Percentiles rank a stretch among this genome's conserved stretches.
Evolutionary conservation across 2,329 filamentous ascomycete species (phyloP).

Genomic region (Pseudogymnoascus sp.): DNA sequence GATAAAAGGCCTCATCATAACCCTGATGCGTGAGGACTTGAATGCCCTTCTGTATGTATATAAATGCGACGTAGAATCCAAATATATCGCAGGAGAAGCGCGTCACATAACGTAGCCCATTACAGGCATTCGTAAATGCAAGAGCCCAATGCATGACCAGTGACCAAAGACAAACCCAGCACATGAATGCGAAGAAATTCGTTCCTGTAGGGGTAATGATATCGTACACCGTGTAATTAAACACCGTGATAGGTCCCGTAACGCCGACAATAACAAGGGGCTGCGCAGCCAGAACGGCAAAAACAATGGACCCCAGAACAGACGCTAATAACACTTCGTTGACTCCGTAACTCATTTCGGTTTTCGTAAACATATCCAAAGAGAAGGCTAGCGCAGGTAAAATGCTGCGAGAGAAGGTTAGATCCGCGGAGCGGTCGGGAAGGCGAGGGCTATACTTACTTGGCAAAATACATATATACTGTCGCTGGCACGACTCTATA

Average conservation of each 20-base stretch:
- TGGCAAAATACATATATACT: constrained; percentile 92
- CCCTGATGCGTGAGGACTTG: constrained; percentile 76
- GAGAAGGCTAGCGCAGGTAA: constrained; percentile 82
- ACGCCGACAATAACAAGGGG: constrained; percentile 87
- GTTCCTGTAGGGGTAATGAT: constrained; percentile 71
- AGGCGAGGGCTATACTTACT: constrained; percentile 44
- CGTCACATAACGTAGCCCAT: constrained; percentile 81
- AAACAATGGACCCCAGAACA: constrained; percentile 74
- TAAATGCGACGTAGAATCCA: constrained; percentile 86
- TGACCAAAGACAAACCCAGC: constrained; percentile 85
- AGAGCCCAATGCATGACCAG: constrained; percentile 77
- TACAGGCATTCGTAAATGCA: constrained; percentile 78
- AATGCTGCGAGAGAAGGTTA: constrained; percentile 49
- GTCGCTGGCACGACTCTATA: constrained; percentile 83
- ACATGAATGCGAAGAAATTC: constrained; percentile 85
- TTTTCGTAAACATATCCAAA: constrained; percentile 88
- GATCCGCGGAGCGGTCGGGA: constrained; percentile 7
- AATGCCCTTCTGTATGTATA: constrained; percentile 86
- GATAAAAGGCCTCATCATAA: constrained; percentile 57
- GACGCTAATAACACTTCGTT: constrained; percentile 86
- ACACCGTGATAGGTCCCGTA: constrained; percentile 84
- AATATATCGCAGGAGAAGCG: constrained; percentile 91
- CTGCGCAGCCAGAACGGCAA: constrained; percentile 70
- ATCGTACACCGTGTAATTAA: constrained; percentile 90
- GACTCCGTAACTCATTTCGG: constrained; percentile 74